These are phyloP conservation scores for Lyophyllum atratum DNA, from an alignment of 768 basidiomycete genomes.

Conservation along the genomic window DNA sequence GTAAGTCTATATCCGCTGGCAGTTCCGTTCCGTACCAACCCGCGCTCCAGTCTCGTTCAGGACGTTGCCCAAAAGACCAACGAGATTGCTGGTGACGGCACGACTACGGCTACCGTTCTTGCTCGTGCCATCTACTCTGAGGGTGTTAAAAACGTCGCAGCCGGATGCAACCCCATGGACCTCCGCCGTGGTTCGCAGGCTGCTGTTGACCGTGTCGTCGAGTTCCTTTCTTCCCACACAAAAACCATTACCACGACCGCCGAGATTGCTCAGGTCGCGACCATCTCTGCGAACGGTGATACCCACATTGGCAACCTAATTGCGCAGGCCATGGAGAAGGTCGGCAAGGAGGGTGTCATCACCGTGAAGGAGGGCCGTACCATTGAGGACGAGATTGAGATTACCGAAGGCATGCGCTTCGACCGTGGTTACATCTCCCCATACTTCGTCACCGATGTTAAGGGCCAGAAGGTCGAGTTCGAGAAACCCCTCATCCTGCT, in stretches of 20 bases:
- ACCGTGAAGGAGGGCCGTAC: slow-evolving; percentile 99
- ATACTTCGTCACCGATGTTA: slow-evolving; percentile 98
- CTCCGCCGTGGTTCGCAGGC: slow-evolving; percentile 97
- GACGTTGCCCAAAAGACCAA: slow-evolving; percentile 97
- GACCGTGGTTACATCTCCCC: slow-evolving; percentile 98
- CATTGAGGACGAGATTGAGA: slow-evolving; percentile 98
- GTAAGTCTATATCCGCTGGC: slow-evolving; percentile 45
- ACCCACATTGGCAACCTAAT: slow-evolving; percentile 91
- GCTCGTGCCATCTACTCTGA: slow-evolving; percentile 98
- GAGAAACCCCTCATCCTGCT: slow-evolving; percentile 95
- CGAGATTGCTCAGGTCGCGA: slow-evolving; percentile 99
- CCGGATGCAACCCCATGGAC: slow-evolving; percentile 99
- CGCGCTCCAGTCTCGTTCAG: slow-evolving; percentile 71
- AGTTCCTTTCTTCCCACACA: slow-evolving; percentile 85
- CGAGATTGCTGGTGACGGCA: slow-evolving; percentile 96
- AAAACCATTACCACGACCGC: slow-evolving; percentile 95
- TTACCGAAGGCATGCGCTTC: slow-evolving; percentile 99
- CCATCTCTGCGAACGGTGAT: slow-evolving; percentile 85
- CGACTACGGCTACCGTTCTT: slow-evolving; percentile 96
- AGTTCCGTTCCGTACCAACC: background rate
- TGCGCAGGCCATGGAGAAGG: slow-evolving; percentile 99
- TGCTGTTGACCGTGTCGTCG: slow-evolving; percentile 93
- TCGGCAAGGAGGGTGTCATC: slow-evolving; percentile 99
- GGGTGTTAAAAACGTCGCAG: slow-evolving; percentile 98
- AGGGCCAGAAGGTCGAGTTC: slow-evolving; percentile 92